Evolutionary conservation across 345 rosid genomes (phyloP).

Genomic region (Kandelia obovata): DNA sequence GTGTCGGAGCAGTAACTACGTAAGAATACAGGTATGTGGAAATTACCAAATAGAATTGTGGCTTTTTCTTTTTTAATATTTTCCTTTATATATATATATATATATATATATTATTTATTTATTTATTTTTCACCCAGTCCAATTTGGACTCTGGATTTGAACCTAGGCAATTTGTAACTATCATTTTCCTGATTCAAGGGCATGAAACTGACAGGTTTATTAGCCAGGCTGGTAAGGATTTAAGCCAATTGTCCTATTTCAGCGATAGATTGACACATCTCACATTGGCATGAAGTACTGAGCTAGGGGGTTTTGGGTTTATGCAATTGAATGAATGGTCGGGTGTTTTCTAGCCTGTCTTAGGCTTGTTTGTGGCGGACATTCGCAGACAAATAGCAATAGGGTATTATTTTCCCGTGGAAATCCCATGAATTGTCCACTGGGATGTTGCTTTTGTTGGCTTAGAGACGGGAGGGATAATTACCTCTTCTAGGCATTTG

Average conservation of each 20-base stretch:
- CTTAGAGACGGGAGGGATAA: constrained; percentile 3
- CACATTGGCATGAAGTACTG: background rate
- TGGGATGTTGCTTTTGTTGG: background rate
- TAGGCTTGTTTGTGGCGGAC: constrained; percentile 1
- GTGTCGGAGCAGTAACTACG: constrained; percentile 65
- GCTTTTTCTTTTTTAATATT: background rate
- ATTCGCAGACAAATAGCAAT: background rate
- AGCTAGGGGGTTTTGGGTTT: constrained; percentile 6
- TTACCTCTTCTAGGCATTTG: background rate
- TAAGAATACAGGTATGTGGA: constrained; percentile 79
- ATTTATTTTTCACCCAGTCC: background rate
- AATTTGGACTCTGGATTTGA: background rate
- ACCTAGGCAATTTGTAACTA: constrained; percentile 9
- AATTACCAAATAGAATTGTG: background rate
- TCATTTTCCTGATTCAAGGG: constrained; percentile 8
- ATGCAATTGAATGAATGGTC: constrained; percentile 8
- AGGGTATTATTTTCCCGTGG: background rate
- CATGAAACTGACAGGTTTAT: constrained; percentile 21
- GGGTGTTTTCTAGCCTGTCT: background rate
- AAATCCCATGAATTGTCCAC: background rate
- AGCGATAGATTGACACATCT: background rate
- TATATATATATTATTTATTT: too few relatives aligned
- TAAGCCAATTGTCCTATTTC: constrained; percentile 21
- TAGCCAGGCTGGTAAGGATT: constrained; percentile 44
- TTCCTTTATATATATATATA: too few relatives aligned